phyloP scores from a whole-genome alignment of 257 asterid genomes.

The Solanum ossicruentum region DNA sequence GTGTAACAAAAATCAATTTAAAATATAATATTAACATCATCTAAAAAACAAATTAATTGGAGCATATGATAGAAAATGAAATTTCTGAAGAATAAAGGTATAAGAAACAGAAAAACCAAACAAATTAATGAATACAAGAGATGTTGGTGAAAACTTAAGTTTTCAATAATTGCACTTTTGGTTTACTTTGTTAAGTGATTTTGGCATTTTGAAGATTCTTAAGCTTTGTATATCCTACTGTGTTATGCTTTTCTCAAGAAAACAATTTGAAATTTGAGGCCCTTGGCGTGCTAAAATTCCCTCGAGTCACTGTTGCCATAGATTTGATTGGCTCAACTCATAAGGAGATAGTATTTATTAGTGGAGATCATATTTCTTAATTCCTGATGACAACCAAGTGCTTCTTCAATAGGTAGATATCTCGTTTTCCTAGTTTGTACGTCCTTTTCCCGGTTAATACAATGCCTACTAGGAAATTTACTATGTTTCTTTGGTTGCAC shows the following conservation, averaged over 20 bases:
- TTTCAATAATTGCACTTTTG: not conserved
- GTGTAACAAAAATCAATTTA: not conserved
- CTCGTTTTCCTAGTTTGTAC: not conserved
- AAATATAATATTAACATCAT: not conserved
- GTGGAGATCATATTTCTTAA: not conserved
- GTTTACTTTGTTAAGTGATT: not conserved
- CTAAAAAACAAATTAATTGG: not conserved
- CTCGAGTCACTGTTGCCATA: not conserved
- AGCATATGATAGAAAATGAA: not conserved
- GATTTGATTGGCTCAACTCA: not conserved
- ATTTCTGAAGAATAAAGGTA: not conserved
- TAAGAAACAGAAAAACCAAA: not conserved
- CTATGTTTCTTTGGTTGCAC: too few relatives aligned
- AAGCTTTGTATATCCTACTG: slow-evolving; percentile 2
- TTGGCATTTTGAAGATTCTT: slow-evolving; percentile 6
- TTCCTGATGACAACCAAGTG: slow-evolving; percentile 8
- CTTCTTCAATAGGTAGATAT: not conserved
- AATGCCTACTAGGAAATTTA: not conserved
- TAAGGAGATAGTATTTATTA: not conserved
- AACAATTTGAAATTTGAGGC: not conserved
- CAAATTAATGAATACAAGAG: not conserved
- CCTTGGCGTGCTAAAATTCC: slow-evolving; percentile 6
- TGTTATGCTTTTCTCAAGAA: not conserved
- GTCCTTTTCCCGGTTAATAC: not conserved
- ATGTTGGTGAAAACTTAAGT: not conserved